Evolutionary conservation across 2,329 filamentous ascomycete species (phyloP).

Genomic region (Calonectria fujianensis): DNA sequence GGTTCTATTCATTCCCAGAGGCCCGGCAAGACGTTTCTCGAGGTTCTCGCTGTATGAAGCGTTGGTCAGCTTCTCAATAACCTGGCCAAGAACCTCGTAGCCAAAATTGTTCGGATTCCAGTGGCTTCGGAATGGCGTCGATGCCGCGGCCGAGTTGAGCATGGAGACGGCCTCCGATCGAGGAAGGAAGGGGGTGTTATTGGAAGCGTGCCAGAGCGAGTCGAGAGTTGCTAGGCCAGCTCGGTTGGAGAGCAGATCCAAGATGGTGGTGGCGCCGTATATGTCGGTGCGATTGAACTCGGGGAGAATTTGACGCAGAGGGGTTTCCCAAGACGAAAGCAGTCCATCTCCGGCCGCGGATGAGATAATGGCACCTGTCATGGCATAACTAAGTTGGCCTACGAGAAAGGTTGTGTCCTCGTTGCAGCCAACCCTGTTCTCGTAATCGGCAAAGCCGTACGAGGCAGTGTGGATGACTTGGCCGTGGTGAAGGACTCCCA

Average conservation of each 20-base stretch:
- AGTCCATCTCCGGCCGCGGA: conserved; percentile 6
- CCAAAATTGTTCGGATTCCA: conserved; percentile 7
- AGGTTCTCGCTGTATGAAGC: background rate
- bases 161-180: conserved; percentile 7
- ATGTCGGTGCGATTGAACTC: conserved; percentile 1
- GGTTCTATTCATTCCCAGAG: conserved; percentile 6
- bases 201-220: conserved; percentile 7
- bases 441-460: background rate
- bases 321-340: conserved; percentile 14
- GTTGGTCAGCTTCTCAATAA: background rate
- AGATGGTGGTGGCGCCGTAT: background rate
- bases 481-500: conserved; percentile 24
- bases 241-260: conserved; percentile 7
- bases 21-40: background rate
- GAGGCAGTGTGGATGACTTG: conserved; percentile 23
- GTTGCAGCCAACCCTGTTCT: background rate
- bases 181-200: background rate
- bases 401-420: conserved; percentile 14
- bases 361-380: background rate
- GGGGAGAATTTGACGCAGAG: background rate
- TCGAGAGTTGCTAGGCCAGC: background rate
- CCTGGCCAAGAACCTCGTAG: conserved; percentile 14
- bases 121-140: background rate
- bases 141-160: background rate
- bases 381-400: background rate